These are phyloP conservation scores for Auriscalpium orientale DNA, from an alignment of 768 basidiomycete species.

Conservation along the genomic window DNA sequence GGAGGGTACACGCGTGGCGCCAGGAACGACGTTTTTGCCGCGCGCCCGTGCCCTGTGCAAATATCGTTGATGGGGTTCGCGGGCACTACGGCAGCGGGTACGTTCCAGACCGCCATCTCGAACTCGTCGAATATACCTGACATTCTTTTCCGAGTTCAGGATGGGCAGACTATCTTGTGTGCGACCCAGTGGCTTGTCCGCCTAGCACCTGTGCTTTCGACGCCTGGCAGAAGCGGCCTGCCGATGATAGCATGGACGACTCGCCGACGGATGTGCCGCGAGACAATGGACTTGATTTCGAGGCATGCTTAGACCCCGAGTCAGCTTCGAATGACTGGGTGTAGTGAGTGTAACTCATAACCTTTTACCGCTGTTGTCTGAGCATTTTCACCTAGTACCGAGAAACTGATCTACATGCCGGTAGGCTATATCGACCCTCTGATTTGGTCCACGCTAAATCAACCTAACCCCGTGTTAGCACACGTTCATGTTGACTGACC, in stretches of 20 bases:
- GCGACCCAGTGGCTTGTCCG: constrained; percentile 38
- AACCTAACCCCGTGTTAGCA: constrained; percentile 22
- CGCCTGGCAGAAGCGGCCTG: constrained; percentile 8
- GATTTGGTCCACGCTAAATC: neutral
- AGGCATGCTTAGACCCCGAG: constrained; percentile 36
- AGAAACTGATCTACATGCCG: constrained; percentile 41
- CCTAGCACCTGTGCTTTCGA: constrained; percentile 29
- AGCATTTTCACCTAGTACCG: constrained; percentile 23
- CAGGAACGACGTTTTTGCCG: constrained; percentile 44
- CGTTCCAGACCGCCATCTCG: constrained; percentile 22
- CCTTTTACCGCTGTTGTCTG: neutral
- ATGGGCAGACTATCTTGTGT: constrained; percentile 42
- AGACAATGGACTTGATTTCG: constrained; percentile 26
- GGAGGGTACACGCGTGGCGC: constrained; percentile 48
- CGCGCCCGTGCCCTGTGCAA: constrained; percentile 40
- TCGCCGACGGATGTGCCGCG: constrained; percentile 2
- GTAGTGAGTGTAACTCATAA: constrained; percentile 28
- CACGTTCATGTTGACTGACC: constrained; percentile 43
- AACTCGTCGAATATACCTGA: neutral
- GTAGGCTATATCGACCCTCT: constrained; percentile 19
- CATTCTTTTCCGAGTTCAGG: constrained; percentile 17
- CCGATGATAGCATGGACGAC: neutral
- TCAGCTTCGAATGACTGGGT: constrained; percentile 30
- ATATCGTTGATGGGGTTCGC: constrained; percentile 45
- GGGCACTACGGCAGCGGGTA: constrained; percentile 36